phyloP scores from a whole-genome alignment of 2,329 filamentous ascomycete species.

The Cephalotrichum gorgonifer region DNA sequence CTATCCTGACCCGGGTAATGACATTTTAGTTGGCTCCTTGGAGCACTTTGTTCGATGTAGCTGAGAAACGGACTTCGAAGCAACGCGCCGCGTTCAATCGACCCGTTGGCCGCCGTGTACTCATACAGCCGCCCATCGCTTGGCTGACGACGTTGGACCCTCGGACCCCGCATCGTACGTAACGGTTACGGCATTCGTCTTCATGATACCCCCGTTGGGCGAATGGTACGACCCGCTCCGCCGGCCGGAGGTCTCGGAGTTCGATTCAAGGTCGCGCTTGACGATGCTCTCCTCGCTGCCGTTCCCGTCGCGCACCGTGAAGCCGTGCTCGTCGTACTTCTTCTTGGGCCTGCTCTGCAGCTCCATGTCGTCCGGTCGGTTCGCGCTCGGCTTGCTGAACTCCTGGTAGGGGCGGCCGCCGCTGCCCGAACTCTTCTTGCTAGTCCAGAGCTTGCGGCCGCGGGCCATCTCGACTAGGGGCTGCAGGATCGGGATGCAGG shows the following conservation, averaged over 20 bases:
- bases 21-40: too few relatives aligned
- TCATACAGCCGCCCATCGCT: background rate
- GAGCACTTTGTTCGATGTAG: too few relatives aligned
- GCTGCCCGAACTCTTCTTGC: slow-evolving; percentile 7
- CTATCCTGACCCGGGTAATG: too few relatives aligned
- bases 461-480: slow-evolving; percentile 14
- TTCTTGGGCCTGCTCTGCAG: background rate
- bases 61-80: too few relatives aligned
- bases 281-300: slow-evolving; percentile 2
- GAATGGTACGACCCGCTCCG: background rate
- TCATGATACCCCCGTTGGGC: background rate
- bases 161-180: background rate
- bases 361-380: background rate
- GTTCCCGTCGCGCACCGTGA: background rate
- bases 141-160: background rate
- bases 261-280: background rate
- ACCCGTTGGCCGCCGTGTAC: too few relatives aligned
- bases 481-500: slow-evolving; percentile 17
- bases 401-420: background rate
- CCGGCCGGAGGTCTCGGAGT: background rate
- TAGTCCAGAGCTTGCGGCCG: slow-evolving; percentile 5
- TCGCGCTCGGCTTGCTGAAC: background rate
- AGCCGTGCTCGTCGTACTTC: background rate
- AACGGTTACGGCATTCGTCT: background rate
- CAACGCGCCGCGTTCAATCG: too few relatives aligned